Evolutionary conservation across 306 rosid species (phyloP), one percentile per base, ranked within the genome.

Genomic region (Quercus robur): DNA sequence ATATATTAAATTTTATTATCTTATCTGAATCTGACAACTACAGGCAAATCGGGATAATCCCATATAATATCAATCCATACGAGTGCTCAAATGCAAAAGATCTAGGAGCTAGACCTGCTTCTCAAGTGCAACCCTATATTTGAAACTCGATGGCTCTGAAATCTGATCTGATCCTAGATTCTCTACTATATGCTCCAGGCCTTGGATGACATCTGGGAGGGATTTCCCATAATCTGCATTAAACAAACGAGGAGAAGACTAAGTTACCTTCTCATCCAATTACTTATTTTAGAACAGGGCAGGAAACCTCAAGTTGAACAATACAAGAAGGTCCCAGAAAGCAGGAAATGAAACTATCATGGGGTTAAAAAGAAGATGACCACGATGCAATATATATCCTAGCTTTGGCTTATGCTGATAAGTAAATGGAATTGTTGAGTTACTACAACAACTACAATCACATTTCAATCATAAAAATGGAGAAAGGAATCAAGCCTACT

Each of bases 61-160:
- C 58, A 70, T 46, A 21, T 61, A 64, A 70, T 70, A 35, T 41
- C 80, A 49, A 82, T 41, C 64, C 76, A 52, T 77, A 68, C 8
- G n/a, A 33, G 28, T 72, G 73, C 75, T 75, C 8, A 18, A 71
- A 35, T 25, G 19, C 46, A 80, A 77, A 51, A 28, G 57, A 74
- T 71, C 70, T 23, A 30, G 79, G 84, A 85, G 78, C 81, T 51
- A 81, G 79, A 92, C 97, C 99, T 94, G 99, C 70, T 95, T 95
- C 81, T 91, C 95, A 68, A 95, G 93, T 52, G 97, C 91, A 84
- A 92, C 82, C 81, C 91, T 87, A 78, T 92, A 94, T 81, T 92
- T 92, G 90, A 91, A 91, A 91, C 85, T 91, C 21, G 97, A 88
- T 9, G 98, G 92, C 62, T 90, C 91, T 9, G 94, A 82, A 79